Base-by-base conservation (phyloP, 768 basidiomycete genomes). In the Calocybe cyanea region DNA sequence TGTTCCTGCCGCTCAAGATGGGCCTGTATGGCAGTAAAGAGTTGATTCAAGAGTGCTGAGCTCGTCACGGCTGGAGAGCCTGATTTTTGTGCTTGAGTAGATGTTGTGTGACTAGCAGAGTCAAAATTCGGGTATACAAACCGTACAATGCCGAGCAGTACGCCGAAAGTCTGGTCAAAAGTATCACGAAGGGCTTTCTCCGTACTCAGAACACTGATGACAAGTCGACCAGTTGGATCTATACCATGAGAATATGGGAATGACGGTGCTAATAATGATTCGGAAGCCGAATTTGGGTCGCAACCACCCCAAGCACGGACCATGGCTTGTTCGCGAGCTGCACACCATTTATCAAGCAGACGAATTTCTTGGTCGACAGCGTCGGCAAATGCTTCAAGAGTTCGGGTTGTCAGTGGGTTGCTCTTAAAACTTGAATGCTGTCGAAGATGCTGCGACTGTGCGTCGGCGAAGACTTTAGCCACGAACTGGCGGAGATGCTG, bases 311-410 rank as follows among this genome's bases (percentile, higher is more conserved):
- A 62, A 2, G 85, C 78, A n/a, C 67, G 67, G 59, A 77, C 81
- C 39, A 92, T 83, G 0, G 69, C 67, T 55, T 83, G 80, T 62
- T 92, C 90, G 45, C 69, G 71, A 11, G 58, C 59, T 1, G 88
- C 80, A 58, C 87, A 90, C 86, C 87, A 92, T 5, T 55, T 59
- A 45, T 87, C 76, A 49, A 92, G 79, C 3, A 50, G 50, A 17
- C 69, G 73, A 3, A 89, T 64, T 45, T 86, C 78, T 17, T 66
- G 53, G 48, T 81, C 79, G 37, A 91, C 65, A 0, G 87, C 87
- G 45, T 90, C 87, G 1, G 85, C 78, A 58, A 90, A 90, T 0
- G 90, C 90, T 59, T 92, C 87, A n/a, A 87, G 63, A 0, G 86
- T 89, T 24, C 74, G 76, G 8, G 81, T 79, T 8, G 65, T 61